These are phyloP conservation scores for Polytrichum commune DNA, from an alignment of 225 moss, liverwort and hornwort species.

Conservation along the genomic window DNA sequence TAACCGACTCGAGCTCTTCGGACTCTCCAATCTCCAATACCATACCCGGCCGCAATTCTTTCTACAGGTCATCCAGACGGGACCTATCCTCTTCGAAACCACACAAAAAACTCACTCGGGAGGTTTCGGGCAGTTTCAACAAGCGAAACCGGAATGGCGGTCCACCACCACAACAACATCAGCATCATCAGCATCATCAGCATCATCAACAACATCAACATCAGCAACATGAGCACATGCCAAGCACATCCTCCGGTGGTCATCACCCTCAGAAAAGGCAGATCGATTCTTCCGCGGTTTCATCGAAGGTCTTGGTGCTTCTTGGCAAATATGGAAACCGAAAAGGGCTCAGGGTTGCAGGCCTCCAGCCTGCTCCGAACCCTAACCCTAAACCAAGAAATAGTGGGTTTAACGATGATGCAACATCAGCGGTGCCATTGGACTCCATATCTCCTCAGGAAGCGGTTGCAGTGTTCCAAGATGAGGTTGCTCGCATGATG, in stretches of 20 bases:
- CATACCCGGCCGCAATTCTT: not conserved
- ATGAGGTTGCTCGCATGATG: slow-evolving; percentile 48
- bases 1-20: slow-evolving; percentile 33
- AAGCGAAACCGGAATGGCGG: slow-evolving; percentile 11
- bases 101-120: slow-evolving; percentile 25
- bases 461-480: slow-evolving; percentile 38
- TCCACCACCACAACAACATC: not conserved
- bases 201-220: not conserved
- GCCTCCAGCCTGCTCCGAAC: slow-evolving; percentile 21
- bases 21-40: slow-evolving; percentile 21
- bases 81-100: not conserved
- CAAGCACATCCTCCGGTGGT: not conserved
- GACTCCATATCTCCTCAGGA: slow-evolving; percentile 15
- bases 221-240: not conserved
- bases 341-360: slow-evolving; percentile 25
- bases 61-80: not conserved
- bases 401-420: not conserved
- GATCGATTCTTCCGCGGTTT: not conserved
- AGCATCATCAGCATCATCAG: not conserved
- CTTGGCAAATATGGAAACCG: slow-evolving; percentile 4
- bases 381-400: not conserved
- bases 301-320: not conserved
- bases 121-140: slow-evolving; percentile 29
- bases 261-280: not conserved
- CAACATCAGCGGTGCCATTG: not conserved